These are phyloP conservation scores for Starmera quercuum DNA, from an alignment of 805 yeast genomes.

Conservation along the genomic window DNA sequence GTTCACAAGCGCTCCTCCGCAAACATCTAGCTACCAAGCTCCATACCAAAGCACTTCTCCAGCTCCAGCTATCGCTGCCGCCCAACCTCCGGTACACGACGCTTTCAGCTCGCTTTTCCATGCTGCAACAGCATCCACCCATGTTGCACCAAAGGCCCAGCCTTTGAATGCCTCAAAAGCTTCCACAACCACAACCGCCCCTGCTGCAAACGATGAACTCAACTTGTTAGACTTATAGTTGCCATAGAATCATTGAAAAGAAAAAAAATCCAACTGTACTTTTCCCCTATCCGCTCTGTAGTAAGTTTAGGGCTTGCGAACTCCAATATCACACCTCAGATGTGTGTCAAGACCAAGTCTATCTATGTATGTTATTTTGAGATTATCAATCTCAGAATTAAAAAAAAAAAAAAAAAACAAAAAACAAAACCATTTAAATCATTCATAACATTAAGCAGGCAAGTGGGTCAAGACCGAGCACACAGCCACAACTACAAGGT, in stretches of 20 bases:
- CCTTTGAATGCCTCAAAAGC: background rate
- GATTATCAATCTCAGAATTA: too few species aligned
- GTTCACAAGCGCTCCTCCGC: slow-evolving; percentile 8
- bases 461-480: too few species aligned
- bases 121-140: slow-evolving; percentile 45
- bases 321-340: too few species aligned
- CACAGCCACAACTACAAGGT: too few species aligned
- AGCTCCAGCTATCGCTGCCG: slow-evolving; percentile 30
- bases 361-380: too few species aligned
- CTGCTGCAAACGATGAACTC: background rate
- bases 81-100: slow-evolving; percentile 49
- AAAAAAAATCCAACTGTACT: background rate
- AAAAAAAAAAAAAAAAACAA: too few species aligned
- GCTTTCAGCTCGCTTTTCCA: slow-evolving; percentile 68
- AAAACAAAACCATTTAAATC: too few species aligned
- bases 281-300: too few species aligned
- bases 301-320: too few species aligned
- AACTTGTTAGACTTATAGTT: slow-evolving; percentile 1
- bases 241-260: background rate
- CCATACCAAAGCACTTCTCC: slow-evolving; percentile 17
- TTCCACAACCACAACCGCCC: background rate
- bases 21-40: slow-evolving; percentile 7
- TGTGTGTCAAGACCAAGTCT: too few species aligned
- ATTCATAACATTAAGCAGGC: too few species aligned
- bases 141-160: slow-evolving; percentile 1